phyloP scores from a whole-genome alignment of 495 filamentous ascomycete species.

The Haplographium delicatum region DNA sequence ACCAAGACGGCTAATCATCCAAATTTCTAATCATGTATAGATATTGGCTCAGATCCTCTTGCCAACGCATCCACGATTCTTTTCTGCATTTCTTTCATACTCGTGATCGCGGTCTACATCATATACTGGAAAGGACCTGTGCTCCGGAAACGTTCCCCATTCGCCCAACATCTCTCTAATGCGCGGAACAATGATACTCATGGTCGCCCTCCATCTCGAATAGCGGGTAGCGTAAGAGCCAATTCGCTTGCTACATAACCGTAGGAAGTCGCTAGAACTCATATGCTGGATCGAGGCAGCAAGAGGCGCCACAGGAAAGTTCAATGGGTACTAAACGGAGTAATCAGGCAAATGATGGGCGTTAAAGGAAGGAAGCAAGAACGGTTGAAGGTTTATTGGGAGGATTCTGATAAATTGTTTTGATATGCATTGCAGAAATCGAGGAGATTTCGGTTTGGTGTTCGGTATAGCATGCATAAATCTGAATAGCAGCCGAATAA shows the following conservation, averaged over 20 bases:
- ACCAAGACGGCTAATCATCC: neutral
- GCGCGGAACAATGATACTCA: slow-evolving; percentile 38
- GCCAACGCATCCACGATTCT: slow-evolving; percentile 71
- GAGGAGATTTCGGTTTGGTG: too few species aligned
- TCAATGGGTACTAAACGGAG: too few species aligned
- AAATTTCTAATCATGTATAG: slow-evolving; percentile 21
- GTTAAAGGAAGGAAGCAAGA: too few species aligned
- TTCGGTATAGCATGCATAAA: too few species aligned
- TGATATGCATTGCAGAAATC: too few species aligned
- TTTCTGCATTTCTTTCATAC: slow-evolving; percentile 57
- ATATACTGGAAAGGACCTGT: slow-evolving; percentile 72
- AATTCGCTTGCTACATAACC: slow-evolving; percentile 40
- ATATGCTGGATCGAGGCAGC: slow-evolving; percentile 2
- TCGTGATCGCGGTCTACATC: slow-evolving; percentile 69
- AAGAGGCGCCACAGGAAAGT: neutral
- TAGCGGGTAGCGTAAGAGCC: slow-evolving; percentile 36
- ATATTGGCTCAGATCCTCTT: slow-evolving; percentile 58
- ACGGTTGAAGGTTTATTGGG: too few species aligned
- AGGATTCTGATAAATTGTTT: too few species aligned
- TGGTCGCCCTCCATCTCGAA: slow-evolving; percentile 35
- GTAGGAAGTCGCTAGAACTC: slow-evolving; percentile 38
- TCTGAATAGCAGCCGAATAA: too few species aligned
- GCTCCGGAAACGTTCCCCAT: slow-evolving; percentile 63
- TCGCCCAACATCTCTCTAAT: slow-evolving; percentile 64
- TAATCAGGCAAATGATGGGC: too few species aligned